Percentiles rank a stretch among this genome's conserved stretches.
Conservation (phyloP, 805 yeast genomes). For the Starmerella powellii region DNA sequence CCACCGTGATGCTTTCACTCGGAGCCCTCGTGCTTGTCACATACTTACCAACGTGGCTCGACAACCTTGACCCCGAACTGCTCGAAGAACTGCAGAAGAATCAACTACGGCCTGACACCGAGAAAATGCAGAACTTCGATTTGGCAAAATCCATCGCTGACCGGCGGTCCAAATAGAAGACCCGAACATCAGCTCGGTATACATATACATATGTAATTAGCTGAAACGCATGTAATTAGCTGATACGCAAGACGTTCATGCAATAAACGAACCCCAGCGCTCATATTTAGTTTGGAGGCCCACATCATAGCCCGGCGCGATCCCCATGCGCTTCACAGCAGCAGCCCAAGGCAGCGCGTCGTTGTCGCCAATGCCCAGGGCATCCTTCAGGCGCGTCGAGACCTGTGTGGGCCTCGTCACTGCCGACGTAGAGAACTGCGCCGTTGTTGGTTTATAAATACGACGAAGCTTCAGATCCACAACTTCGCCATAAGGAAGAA, state of each 20-base stretch:
- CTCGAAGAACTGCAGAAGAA: conserved; percentile 27
- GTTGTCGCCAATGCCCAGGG: conserved; percentile 26
- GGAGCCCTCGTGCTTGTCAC: conserved; percentile 28
- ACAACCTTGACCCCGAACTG: conserved; percentile 28
- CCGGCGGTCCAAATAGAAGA: conserved; percentile 6
- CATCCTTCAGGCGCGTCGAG: conserved; percentile 49
- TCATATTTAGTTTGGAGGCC: no score
- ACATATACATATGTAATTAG: no score
- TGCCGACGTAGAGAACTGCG: neutral
- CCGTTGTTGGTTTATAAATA: conserved; percentile 1
- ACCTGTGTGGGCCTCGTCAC: conserved; percentile 33
- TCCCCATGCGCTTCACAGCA: no score
- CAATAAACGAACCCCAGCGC: no score
- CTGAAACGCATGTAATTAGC: neutral
- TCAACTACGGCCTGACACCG: conserved; percentile 12
- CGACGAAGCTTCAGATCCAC: conserved; percentile 26
- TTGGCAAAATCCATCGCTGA: conserved; percentile 28
- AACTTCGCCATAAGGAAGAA: conserved; percentile 64
- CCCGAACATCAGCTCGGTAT: no score
- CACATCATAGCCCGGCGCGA: no score
- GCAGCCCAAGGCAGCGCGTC: no score
- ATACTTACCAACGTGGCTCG: conserved; percentile 27
- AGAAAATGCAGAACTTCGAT: conserved; percentile 24
- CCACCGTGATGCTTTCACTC: conserved; percentile 30
- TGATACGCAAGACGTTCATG: neutral